Conservation (phyloP, 2,329 filamentous ascomycete genomes). For the Penicillium sp. region DNA sequence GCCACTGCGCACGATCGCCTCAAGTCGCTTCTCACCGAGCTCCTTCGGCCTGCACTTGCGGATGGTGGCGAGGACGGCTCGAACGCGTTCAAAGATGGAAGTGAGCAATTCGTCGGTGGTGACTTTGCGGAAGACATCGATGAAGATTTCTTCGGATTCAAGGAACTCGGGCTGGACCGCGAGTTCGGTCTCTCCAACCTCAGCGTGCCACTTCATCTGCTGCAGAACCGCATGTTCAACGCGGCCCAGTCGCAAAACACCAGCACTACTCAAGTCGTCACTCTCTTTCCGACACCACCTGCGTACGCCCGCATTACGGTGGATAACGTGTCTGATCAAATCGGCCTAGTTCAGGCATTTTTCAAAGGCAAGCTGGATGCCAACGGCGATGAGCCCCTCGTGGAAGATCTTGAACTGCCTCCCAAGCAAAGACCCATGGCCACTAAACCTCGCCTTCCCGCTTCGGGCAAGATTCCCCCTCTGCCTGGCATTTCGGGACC, state of each 20-base stretch:
- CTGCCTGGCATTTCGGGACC: conserved; percentile 28
- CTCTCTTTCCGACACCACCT: conserved; percentile 58
- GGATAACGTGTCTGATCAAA: conserved; percentile 71
- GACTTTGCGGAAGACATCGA: conserved; percentile 97
- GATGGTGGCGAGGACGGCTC: conserved; percentile 78
- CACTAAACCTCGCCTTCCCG: conserved; percentile 42
- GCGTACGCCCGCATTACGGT: conserved; percentile 71
- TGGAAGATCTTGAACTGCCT: conserved; percentile 93
- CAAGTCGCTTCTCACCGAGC: conserved; percentile 86
- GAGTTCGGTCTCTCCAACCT: conserved; percentile 85
- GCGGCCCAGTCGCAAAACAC: conserved; percentile 73
- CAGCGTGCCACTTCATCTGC: conserved; percentile 85
- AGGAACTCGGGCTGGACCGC: conserved; percentile 82
- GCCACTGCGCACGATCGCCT: conserved; percentile 86
- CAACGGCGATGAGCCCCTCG: conserved; percentile 72
- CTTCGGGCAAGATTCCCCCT: conserved; percentile 44
- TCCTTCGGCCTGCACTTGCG: conserved; percentile 80
- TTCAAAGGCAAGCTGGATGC: conserved; percentile 84
- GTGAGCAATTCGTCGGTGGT: conserved; percentile 91
- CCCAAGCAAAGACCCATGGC: conserved; percentile 68
- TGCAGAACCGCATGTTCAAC: conserved; percentile 84
- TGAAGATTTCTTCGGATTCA: conserved; percentile 99
- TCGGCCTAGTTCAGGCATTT: conserved; percentile 85
- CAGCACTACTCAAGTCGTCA: conserved; percentile 48
- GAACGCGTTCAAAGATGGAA: conserved; percentile 89